Conservation (phyloP, 768 basidiomycete genomes). For the Cyathus striatus region DNA sequence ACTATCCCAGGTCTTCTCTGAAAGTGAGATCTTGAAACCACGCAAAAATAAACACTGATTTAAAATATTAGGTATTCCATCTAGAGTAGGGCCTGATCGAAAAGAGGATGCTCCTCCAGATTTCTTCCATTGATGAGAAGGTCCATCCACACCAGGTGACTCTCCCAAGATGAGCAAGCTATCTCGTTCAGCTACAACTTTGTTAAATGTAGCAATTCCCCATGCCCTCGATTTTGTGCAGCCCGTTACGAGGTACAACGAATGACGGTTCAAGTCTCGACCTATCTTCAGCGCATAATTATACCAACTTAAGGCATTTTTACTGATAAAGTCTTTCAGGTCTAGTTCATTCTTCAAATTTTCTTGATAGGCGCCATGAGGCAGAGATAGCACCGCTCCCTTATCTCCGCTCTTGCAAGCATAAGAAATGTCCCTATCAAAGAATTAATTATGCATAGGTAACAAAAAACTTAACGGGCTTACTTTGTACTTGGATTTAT, state of each 20-base stretch:
- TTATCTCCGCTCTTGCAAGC: slow-evolving; percentile 1
- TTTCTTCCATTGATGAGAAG: not conserved
- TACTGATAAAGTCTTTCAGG: not conserved
- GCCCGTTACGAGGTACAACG: slow-evolving; percentile 7
- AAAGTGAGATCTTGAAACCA: slow-evolving; percentile 9
- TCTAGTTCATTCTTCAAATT: slow-evolving; percentile 2
- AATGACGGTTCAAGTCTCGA: not conserved
- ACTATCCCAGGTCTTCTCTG: not conserved
- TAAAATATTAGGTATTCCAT: too few relatives aligned
- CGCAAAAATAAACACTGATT: slow-evolving; percentile 10
- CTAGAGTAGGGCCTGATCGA: not conserved
- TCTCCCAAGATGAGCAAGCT: slow-evolving; percentile 1
- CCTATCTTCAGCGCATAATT: not conserved
- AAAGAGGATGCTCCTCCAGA: not conserved
- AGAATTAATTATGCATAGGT: too few relatives aligned
- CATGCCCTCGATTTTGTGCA: slow-evolving; percentile 2
- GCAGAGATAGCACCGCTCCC: slow-evolving; percentile 7
- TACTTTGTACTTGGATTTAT: not conserved
- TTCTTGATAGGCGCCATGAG: slow-evolving; percentile 6
- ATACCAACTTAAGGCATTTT: slow-evolving; percentile 1
- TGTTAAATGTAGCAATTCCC: slow-evolving; percentile 3
- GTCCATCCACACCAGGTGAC: not conserved
- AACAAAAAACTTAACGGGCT: not conserved
- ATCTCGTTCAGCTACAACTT: not conserved
- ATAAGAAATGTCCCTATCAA: not conserved